These are phyloP conservation scores for Arthrobotrys conoides DNA, from an alignment of 2,329 filamentous ascomycete species.

Conservation along the genomic window DNA sequence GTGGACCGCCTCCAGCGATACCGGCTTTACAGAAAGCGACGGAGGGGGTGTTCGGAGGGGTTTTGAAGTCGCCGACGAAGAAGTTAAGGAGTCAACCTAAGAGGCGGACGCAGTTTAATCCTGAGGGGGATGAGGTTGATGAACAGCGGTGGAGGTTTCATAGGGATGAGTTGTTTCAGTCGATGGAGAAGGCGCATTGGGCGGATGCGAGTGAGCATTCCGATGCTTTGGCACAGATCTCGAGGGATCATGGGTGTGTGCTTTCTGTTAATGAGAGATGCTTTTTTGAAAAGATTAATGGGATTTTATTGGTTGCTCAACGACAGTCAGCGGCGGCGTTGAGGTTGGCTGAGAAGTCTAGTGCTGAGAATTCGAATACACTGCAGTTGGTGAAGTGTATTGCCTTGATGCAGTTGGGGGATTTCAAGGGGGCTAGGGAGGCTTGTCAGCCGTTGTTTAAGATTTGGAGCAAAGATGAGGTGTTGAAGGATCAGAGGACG, in stretches of 20 bases:
- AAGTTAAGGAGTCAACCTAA: conserved; percentile 25
- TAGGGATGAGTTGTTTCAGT: conserved; percentile 56
- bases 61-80: conserved; percentile 58
- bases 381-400: conserved; percentile 58
- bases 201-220: conserved; percentile 56
- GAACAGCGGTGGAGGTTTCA: conserved; percentile 60
- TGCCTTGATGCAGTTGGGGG: conserved; percentile 57
- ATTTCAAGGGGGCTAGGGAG: conserved; percentile 53
- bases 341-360: conserved; percentile 51
- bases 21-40: conserved; percentile 25
- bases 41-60: conserved; percentile 43
- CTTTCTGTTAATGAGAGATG: conserved; percentile 56
- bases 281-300: conserved; percentile 61
- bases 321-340: conserved; percentile 52
- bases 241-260: conserved; percentile 55
- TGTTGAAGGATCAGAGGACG: conserved; percentile 59
- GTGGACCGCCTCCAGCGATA: background rate
- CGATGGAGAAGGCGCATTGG: conserved; percentile 53
- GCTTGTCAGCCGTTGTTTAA: conserved; percentile 58
- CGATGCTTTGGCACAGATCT: conserved; percentile 56
- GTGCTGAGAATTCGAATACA: conserved; percentile 55
- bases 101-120: conserved; percentile 52
- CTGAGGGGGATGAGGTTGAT: conserved; percentile 55
- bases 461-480: conserved; percentile 58
- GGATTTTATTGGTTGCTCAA: conserved; percentile 57